Base-by-base conservation (phyloP, 306 rosid species). In the Dryas drummondii region DNA sequence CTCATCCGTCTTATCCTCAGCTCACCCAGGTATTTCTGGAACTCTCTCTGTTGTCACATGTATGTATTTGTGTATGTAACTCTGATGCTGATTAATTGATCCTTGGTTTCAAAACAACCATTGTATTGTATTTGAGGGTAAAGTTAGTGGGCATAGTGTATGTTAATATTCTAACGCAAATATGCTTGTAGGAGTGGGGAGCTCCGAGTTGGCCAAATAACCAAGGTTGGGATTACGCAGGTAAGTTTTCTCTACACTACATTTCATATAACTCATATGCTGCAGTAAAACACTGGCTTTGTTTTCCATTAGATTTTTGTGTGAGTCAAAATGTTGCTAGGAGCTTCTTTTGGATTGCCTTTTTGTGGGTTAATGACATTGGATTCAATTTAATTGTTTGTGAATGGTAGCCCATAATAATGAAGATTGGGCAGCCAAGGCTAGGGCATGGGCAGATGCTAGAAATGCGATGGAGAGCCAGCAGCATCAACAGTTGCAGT, bases 391-490 rank as follows among this genome's bases (percentile, higher is more conserved):
- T 77, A 9, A 22, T 70, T 71, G 56, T 51, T 72, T 49, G 56
- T 9, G 37, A 57, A 45, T 44, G 22, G 76, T 72, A 82, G 87
- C 77, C 26, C 79, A 83, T 62, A 87, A 74, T 68, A 87, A 85
- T 72, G 97, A 90, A 82, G 99, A 96, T 86, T 92, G 98, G 98
- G 99, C 93, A 37, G 96, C 99, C 54, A 90, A 71, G 80, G 99
- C 99, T 50, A 88, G 93, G 86, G 99, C 99, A 1, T 96, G 99
- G 99, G 98, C 98, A 67, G 94, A 93, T 83, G 90, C 98, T 10
- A 92, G 88, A 78, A 75, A 83, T 0, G 87, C 93, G 59, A 78
- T 79, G 88, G 99, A 96, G 72, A 87, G 74, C 75, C 99, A 90
- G 79, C 92, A 86, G 79, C 92, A 87, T 73, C 82, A 83, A 69